Percentiles rank a stretch among this genome's conserved stretches.
Evolutionary conservation across 495 filamentous ascomycete species (phyloP).

Genomic region (Bathelium albidoporum): DNA sequence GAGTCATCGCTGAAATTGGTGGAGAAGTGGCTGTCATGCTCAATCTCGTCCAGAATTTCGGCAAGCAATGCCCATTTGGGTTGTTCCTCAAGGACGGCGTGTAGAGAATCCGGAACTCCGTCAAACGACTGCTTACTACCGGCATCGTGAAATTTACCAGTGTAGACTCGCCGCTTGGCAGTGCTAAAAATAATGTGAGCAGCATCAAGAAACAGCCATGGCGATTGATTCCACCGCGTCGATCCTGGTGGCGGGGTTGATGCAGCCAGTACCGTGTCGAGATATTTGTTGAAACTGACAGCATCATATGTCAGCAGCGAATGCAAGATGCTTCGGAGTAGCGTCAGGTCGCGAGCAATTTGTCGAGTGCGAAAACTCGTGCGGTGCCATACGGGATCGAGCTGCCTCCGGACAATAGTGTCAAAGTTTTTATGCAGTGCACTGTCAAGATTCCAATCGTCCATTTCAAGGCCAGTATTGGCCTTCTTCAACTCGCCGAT

Average conservation of each 20-base stretch:
- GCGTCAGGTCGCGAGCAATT: slow-evolving; percentile 78
- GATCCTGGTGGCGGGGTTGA: slow-evolving; percentile 82
- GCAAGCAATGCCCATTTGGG: slow-evolving; percentile 87
- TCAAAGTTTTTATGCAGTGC: slow-evolving; percentile 91
- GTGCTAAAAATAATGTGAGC: slow-evolving; percentile 90
- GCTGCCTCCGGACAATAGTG: slow-evolving; percentile 71
- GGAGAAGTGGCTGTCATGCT: slow-evolving; percentile 80
- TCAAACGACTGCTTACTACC: slow-evolving; percentile 28
- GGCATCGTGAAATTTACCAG: slow-evolving; percentile 45
- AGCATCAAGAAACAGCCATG: slow-evolving; percentile 93
- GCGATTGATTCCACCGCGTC: slow-evolving; percentile 78
- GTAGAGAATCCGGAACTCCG: slow-evolving; percentile 54
- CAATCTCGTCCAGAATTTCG: slow-evolving; percentile 85
- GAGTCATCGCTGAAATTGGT: slow-evolving; percentile 67
- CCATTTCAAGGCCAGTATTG: slow-evolving; percentile 85
- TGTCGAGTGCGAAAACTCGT: slow-evolving; percentile 90
- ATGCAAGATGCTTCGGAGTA: slow-evolving; percentile 79
- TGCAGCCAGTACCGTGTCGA: slow-evolving; percentile 87
- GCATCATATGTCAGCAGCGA: slow-evolving; percentile 77
- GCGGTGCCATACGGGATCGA: slow-evolving; percentile 95
- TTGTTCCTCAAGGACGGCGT: slow-evolving; percentile 84
- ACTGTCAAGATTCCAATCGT: slow-evolving; percentile 94
- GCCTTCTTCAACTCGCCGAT: slow-evolving; percentile 84
- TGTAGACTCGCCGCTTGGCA: slow-evolving; percentile 82
- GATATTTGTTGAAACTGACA: slow-evolving; percentile 82